Conservation (phyloP, 805 yeast genomes). For the Candida ascalaphidarum region DNA sequence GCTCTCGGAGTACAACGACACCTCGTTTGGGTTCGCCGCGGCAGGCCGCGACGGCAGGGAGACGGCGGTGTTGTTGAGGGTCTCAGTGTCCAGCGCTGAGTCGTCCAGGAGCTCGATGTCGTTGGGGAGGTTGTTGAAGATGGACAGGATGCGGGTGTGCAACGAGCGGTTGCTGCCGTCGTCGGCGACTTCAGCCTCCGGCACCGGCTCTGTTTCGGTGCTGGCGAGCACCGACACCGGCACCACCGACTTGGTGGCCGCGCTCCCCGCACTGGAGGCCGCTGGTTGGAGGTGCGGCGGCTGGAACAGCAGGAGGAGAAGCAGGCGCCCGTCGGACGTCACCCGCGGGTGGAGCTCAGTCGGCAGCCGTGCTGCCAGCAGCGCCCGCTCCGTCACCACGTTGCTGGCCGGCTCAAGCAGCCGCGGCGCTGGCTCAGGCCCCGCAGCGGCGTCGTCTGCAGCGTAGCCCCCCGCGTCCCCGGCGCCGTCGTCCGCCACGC, state of each 20-base stretch:
- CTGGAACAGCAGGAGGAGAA: conserved; percentile 19
- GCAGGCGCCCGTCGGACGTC: conserved; percentile 24
- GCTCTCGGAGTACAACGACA: conserved; percentile 12
- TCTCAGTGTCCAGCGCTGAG: conserved; percentile 34
- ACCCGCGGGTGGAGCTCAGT: conserved; percentile 14
- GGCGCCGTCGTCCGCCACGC: no score
- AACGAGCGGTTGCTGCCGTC: conserved; percentile 7
- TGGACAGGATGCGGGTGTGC: conserved; percentile 25
- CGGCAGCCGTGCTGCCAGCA: no score
- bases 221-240: conserved; percentile 22
- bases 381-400: no score
- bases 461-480: no score
- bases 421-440: no score
- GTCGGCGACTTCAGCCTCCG: neutral
- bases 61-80: conserved; percentile 10
- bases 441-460: no score
- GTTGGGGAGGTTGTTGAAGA: conserved; percentile 38
- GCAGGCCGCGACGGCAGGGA: neutral
- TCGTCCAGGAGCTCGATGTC: conserved; percentile 39
- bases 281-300: conserved; percentile 12
- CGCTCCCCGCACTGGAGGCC: conserved; percentile 11
- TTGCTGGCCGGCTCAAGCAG: neutral
- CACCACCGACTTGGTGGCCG: conserved; percentile 24
- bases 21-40: no score
- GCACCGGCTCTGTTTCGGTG: conserved; percentile 3